Conservation (phyloP, 805 yeast species). For the Wickerhamomyces alni region DNA sequence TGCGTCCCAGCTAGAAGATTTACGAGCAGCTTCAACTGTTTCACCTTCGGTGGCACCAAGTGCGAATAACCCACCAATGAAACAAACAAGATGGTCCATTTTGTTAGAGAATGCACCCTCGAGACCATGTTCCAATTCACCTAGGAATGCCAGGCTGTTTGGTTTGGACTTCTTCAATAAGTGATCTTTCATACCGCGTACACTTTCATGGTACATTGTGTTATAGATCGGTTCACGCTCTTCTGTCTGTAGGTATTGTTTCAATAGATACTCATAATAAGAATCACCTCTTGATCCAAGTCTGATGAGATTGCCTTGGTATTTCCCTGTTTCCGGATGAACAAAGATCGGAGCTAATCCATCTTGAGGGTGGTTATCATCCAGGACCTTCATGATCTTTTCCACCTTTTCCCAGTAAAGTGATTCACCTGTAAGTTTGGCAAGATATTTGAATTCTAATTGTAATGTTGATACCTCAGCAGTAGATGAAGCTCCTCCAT, state of each 20-base stretch:
- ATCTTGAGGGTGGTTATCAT: constrained; percentile 54
- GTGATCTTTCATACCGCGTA: constrained; percentile 68
- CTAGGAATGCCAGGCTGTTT: constrained; percentile 57
- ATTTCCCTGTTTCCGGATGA: constrained; percentile 67
- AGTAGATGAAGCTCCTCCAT: constrained; percentile 76
- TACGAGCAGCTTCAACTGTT: constrained; percentile 48
- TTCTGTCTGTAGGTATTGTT: constrained; percentile 77
- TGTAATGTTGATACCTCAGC: constrained; percentile 89
- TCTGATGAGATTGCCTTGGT: constrained; percentile 59
- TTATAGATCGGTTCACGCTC: constrained; percentile 54
- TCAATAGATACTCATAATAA: constrained; percentile 81
- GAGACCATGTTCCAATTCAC: constrained; percentile 73
- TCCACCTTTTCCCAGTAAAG: constrained; percentile 78
- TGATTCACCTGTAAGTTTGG: constrained; percentile 73
- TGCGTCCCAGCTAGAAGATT: constrained; percentile 49
- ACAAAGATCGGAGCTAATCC: constrained; percentile 78
- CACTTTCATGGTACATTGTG: constrained; percentile 71
- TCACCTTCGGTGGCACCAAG: constrained; percentile 83
- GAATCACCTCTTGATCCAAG: constrained; percentile 92
- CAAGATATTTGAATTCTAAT: constrained; percentile 77
- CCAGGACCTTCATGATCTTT: constrained; percentile 63
- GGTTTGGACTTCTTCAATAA: constrained; percentile 59
- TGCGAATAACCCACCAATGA: constrained; percentile 83
- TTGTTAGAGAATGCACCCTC: constrained; percentile 53
- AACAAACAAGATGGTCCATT: constrained; percentile 93